These are phyloP conservation scores for Euphorbia peplus DNA, from an alignment of 345 rosid genomes.

Conservation along the genomic window DNA sequence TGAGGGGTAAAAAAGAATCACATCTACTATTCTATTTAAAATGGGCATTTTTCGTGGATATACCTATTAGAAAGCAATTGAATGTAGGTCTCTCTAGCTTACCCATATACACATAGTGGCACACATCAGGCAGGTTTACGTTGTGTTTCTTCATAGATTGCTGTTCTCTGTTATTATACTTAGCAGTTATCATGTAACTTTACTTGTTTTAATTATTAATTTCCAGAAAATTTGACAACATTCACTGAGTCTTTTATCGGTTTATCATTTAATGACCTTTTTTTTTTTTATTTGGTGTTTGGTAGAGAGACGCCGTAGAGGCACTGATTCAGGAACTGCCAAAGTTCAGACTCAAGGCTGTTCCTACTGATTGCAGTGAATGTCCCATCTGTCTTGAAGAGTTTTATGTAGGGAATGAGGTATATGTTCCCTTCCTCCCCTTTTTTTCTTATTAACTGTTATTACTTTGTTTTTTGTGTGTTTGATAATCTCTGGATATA, in stretches of 20 bases:
- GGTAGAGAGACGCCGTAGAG: conserved; percentile 91
- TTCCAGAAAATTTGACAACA: background rate
- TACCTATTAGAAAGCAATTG: background rate
- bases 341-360: conserved; percentile 90
- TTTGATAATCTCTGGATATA: background rate
- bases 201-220: background rate
- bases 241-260: background rate
- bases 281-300: conserved; percentile 11
- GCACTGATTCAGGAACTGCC: conserved; percentile 98
- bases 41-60: background rate
- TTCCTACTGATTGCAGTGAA: conserved; percentile 96
- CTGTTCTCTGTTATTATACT: background rate
- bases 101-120: background rate
- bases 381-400: conserved; percentile 98
- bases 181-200: background rate
- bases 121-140: background rate
- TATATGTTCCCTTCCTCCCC: conserved; percentile 23
- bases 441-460: too few species aligned
- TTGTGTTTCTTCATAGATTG: background rate
- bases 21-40: background rate
- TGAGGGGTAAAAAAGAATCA: background rate
- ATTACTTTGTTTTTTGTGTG: background rate
- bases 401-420: conserved; percentile 90
- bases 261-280: conserved; percentile 6
- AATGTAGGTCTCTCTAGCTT: background rate